A percentile compares a stretch with the other conserved stretches of the same genome.
phyloP scores from a whole-genome alignment of 2,329 filamentous ascomycete species.

The Orbilia brochopaga region DNA sequence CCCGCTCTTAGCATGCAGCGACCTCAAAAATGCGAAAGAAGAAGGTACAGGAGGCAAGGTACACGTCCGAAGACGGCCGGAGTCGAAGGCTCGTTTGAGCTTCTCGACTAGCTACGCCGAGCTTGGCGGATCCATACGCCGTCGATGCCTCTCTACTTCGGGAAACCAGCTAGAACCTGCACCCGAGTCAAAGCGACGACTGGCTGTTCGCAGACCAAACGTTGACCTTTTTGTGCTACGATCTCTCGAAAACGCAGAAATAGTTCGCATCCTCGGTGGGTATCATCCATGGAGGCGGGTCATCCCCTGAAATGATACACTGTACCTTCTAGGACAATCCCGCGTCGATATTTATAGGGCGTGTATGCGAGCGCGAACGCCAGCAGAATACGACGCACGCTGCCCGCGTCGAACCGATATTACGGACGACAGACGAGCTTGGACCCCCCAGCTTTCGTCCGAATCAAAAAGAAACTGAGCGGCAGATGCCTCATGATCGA shows the following conservation, averaged over 20 bases:
- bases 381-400: neutral
- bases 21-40: neutral
- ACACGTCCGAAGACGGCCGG: neutral
- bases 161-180: neutral
- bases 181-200: too few species aligned
- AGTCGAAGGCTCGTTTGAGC: neutral
- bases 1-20: neutral
- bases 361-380: neutral
- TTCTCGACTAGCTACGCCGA: neutral
- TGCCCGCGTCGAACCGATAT: too few species aligned
- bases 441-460: neutral
- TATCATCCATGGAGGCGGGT: neutral
- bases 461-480: neutral
- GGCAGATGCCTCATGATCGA: neutral
- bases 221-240: too few species aligned
- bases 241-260: too few species aligned
- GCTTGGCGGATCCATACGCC: neutral
- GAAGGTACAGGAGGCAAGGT: neutral
- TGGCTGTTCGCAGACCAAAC: too few species aligned
- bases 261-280: too few species aligned
- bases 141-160: neutral
- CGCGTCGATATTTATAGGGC: neutral
- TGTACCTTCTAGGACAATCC: conserved; percentile 3
- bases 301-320: neutral
- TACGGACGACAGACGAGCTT: neutral